These are phyloP conservation scores for Sporothrix euskadiensis DNA, from an alignment of 2,329 filamentous ascomycete species.

Conservation along the genomic window DNA sequence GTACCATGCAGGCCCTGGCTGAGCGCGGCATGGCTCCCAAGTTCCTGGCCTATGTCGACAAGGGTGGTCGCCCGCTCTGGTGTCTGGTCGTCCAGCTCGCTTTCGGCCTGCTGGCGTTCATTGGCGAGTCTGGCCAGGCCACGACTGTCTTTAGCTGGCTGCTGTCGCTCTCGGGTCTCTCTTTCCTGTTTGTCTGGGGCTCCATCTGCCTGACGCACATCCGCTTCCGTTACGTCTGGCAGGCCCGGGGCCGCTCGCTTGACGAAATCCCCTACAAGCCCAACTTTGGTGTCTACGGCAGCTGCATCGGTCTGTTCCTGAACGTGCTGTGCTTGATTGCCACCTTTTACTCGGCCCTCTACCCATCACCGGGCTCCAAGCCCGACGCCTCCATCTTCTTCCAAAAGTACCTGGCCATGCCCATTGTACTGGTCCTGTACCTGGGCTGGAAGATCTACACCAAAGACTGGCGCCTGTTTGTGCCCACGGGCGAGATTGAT, in stretches of 20 bases:
- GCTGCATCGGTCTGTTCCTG: conserved; percentile 66
- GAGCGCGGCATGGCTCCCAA: conserved; percentile 55
- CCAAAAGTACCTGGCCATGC: conserved; percentile 56
- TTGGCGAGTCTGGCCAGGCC: conserved; percentile 49
- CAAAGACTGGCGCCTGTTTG: conserved; percentile 56
- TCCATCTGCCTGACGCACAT: conserved; percentile 66
- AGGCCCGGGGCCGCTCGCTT: conserved; percentile 55
- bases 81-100: conserved; percentile 54
- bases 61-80: conserved; percentile 59
- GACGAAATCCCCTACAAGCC: conserved; percentile 52
- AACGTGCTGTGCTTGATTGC: conserved; percentile 69
- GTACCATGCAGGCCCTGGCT: conserved; percentile 54
- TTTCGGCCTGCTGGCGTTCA: conserved; percentile 62
- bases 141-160: conserved; percentile 62
- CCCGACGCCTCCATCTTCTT: conserved; percentile 58
- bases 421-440: conserved; percentile 60
- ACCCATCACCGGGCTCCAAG: conserved; percentile 40
- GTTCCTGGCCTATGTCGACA: conserved; percentile 62
- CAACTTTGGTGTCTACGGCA: conserved; percentile 62
- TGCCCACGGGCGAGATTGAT: conserved; percentile 61
- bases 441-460: conserved; percentile 64
- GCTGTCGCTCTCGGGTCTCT: conserved; percentile 69
- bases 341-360: conserved; percentile 70
- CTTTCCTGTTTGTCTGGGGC: conserved; percentile 75
- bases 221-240: conserved; percentile 64